These are phyloP conservation scores for Penicillium cosmopolitanum DNA, from an alignment of 495 filamentous ascomycete species.

Conservation along the genomic window DNA sequence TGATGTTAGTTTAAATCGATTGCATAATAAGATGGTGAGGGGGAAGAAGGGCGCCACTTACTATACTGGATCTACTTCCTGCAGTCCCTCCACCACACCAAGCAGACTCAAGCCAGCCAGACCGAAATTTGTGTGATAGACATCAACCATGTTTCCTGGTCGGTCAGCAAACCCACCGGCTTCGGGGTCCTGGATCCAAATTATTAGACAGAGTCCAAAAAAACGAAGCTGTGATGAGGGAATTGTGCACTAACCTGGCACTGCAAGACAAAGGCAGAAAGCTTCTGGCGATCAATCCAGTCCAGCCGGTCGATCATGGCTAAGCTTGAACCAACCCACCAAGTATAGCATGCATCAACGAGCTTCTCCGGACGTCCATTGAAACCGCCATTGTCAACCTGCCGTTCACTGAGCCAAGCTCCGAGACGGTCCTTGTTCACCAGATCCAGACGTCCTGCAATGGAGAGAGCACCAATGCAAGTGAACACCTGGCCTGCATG, in stretches of 20 bases:
- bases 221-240: background rate
- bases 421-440: constrained; percentile 80
- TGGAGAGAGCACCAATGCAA: constrained; percentile 85
- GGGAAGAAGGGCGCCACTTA: constrained; percentile 44
- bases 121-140: constrained; percentile 93
- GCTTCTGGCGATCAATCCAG: constrained; percentile 85
- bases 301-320: constrained; percentile 85
- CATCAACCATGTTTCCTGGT: constrained; percentile 93
- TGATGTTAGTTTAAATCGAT: constrained; percentile 8
- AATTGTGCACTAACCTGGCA: constrained; percentile 63
- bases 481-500: constrained; percentile 95
- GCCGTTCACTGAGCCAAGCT: constrained; percentile 90
- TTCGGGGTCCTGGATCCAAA: constrained; percentile 66
- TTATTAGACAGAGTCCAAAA: background rate
- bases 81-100: constrained; percentile 70
- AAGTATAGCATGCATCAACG: constrained; percentile 97
- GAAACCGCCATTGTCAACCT: constrained; percentile 82
- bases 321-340: constrained; percentile 93
- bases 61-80: constrained; percentile 87
- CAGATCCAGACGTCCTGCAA: constrained; percentile 80
- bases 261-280: constrained; percentile 77
- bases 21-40: background rate
- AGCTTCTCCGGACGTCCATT: constrained; percentile 96
- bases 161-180: constrained; percentile 86
- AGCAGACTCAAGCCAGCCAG: constrained; percentile 87